phyloP scores from a whole-genome alignment of 257 asterid genomes.

The Mentha longifolia region DNA sequence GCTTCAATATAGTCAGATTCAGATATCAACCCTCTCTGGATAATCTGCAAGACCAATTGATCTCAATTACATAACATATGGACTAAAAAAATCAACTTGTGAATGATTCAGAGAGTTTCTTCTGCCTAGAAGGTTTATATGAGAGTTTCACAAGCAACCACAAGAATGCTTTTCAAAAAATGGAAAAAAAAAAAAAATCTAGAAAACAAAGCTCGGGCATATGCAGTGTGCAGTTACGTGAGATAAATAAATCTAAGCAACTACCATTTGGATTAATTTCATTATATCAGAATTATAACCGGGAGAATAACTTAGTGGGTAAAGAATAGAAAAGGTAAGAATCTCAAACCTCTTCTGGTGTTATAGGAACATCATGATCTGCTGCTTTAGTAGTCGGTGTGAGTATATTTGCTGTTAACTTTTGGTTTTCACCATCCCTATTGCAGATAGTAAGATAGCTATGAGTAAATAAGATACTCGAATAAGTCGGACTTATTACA shows the following conservation, averaged over 20 bases:
- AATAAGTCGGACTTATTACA: constrained; percentile 20
- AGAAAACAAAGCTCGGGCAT: no score
- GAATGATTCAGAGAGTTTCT: not conserved
- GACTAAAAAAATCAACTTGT: not conserved
- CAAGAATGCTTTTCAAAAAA: no score
- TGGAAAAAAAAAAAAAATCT: no score
- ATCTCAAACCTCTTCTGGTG: constrained; percentile 77
- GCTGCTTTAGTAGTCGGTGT: constrained; percentile 97
- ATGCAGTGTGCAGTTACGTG: no score
- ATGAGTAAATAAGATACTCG: constrained; percentile 13
- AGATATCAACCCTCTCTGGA: constrained; percentile 75
- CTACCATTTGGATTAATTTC: not conserved
- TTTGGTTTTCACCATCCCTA: constrained; percentile 88
- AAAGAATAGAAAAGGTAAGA: constrained; percentile 13
- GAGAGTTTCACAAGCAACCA: constrained; percentile 15
- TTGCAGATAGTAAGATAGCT: constrained; percentile 22
- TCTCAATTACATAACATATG: constrained; percentile 14
- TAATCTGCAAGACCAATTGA: constrained; percentile 57
- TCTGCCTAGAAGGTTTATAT: not conserved
- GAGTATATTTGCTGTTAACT: constrained; percentile 68
- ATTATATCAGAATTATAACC: not conserved
- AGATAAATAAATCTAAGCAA: not conserved
- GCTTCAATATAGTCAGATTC: constrained; percentile 76
- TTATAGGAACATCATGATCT: constrained; percentile 92
- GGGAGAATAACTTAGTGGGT: constrained; percentile 12